Conservation (phyloP, 1,284 basidiomycete species). For the Marasmius oreades region DNA sequence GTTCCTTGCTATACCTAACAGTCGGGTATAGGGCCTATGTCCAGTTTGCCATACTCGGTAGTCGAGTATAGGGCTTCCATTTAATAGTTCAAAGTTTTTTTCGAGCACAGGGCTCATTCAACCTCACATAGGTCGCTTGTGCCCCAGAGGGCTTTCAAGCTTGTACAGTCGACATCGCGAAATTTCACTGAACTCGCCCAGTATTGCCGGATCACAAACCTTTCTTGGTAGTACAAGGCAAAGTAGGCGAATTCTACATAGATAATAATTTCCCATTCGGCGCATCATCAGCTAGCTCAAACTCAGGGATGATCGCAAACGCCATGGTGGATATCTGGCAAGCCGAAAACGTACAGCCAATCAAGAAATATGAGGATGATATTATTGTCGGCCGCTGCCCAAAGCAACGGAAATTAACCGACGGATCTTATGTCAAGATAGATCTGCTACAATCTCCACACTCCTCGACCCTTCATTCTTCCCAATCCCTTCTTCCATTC, state of each 20-base stretch:
- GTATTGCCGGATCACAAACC: conserved; percentile 21
- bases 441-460: too few species aligned
- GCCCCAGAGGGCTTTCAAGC: conserved; percentile 24
- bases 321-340: conserved; percentile 26
- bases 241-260: conserved; percentile 20
- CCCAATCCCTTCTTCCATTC: too few species aligned
- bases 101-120: background rate
- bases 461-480: too few species aligned
- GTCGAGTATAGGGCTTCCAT: background rate
- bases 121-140: conserved; percentile 18
- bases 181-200: conserved; percentile 22
- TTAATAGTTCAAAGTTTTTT: background rate
- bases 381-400: background rate
- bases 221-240: conserved; percentile 20
- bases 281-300: conserved; percentile 21
- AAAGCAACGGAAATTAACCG: background rate
- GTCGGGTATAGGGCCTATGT: background rate
- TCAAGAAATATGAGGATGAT: background rate
- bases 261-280: conserved; percentile 28
- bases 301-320: conserved; percentile 30
- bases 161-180: conserved; percentile 24
- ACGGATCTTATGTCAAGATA: background rate
- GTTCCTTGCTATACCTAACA: background rate
- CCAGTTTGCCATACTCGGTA: background rate
- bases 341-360: background rate